Percentiles rank a stretch among this genome's conserved stretches.
Evolutionary conservation across 129 eudicot genomes (phyloP).

Genomic region (Flaveria ramosissima): DNA sequence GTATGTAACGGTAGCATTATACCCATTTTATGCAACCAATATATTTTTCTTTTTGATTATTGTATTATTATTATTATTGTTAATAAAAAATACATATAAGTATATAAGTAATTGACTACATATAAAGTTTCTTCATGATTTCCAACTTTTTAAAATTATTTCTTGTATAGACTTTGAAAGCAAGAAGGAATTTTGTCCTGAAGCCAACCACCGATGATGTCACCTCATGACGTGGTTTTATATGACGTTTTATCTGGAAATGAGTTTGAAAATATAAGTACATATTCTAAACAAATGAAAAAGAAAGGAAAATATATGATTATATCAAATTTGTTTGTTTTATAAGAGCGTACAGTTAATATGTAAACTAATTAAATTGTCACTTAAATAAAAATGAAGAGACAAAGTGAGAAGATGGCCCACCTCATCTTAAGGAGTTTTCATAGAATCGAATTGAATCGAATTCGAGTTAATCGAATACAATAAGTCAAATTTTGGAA

Average conservation of each 20-base stretch:
- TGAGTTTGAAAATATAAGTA: not conserved
- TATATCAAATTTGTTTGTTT: not conserved
- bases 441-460: too few relatives aligned
- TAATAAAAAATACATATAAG: not conserved
- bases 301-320: not conserved
- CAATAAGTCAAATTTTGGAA: too few relatives aligned
- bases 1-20: too few relatives aligned
- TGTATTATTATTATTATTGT: not conserved
- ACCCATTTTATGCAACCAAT: too few relatives aligned
- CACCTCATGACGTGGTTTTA: not conserved
- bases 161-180: constrained; percentile 1
- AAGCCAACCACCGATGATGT: not conserved
- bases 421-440: too few relatives aligned
- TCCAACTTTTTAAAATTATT: not conserved
- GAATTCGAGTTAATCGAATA: too few relatives aligned
- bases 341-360: not conserved
- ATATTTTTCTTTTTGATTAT: not conserved
- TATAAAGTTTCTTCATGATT: constrained; percentile 1
- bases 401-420: not conserved
- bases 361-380: not conserved
- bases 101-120: not conserved
- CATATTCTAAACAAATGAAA: too few relatives aligned
- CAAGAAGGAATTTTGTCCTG: not conserved
- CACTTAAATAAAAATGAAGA: not conserved
- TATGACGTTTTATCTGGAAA: not conserved